A percentile compares a stretch with the other conserved stretches of the same genome.
Conservation (phyloP, 164 flowering plant genomes). For the Berberis thunbergii region DNA sequence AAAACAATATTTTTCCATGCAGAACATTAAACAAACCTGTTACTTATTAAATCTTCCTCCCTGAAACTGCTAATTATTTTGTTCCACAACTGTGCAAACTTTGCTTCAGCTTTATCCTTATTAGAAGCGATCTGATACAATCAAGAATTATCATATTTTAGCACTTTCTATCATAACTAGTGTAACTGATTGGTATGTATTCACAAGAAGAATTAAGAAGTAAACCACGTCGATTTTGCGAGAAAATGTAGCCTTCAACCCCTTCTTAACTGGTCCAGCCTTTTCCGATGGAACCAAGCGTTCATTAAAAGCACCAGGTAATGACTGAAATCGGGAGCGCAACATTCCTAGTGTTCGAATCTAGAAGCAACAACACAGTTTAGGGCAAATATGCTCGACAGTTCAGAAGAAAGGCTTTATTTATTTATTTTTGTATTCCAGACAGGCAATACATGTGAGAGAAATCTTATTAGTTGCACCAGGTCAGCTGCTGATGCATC, state of each 20-base stretch:
- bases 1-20: background rate
- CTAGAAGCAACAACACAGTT: constrained; percentile 26
- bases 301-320: constrained; percentile 91
- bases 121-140: constrained; percentile 38
- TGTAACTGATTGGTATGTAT: background rate
- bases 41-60: constrained; percentile 86
- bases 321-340: constrained; percentile 72
- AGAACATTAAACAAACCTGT: constrained; percentile 32
- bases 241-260: constrained; percentile 64
- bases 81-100: constrained; percentile 96
- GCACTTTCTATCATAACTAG: background rate
- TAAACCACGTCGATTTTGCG: constrained; percentile 51
- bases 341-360: constrained; percentile 94
- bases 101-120: constrained; percentile 62
- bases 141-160: background rate
- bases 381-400: background rate
- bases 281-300: constrained; percentile 68
- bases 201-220: background rate
- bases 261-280: constrained; percentile 44
- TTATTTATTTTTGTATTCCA: no score
- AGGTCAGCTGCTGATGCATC: no score
- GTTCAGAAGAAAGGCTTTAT: background rate
- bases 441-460: no score
- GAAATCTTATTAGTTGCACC: no score
- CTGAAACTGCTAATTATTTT: constrained; percentile 79